Evolutionary conservation across 2,329 filamentous ascomycete species (phyloP).

Genomic region (Fusarium drepaniforme): DNA sequence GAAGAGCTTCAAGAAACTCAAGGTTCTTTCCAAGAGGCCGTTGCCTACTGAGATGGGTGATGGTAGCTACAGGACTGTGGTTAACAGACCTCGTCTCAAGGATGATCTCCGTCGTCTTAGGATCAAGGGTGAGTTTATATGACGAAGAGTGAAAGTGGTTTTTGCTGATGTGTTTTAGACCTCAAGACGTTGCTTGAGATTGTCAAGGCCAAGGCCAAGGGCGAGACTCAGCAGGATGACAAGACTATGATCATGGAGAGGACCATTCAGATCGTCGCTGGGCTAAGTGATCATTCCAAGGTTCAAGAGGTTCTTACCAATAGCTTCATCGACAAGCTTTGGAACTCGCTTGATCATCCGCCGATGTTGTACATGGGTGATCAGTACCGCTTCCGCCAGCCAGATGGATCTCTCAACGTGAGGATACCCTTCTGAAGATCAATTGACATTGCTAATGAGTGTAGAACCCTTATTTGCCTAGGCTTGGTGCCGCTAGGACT

Average conservation of each 20-base stretch:
- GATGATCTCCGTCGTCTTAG: constrained; percentile 41
- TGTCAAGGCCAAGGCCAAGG: constrained; percentile 72
- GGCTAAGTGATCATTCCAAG: constrained; percentile 72
- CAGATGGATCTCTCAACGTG: constrained; percentile 78
- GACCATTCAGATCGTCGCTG: constrained; percentile 76
- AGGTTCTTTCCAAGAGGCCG: constrained; percentile 67
- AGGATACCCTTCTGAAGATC: constrained; percentile 15
- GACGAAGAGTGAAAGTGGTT: background rate
- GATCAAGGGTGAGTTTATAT: constrained; percentile 20
- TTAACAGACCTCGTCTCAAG: constrained; percentile 56
- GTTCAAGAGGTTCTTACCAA: constrained; percentile 74
- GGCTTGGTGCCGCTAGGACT: constrained; percentile 75
- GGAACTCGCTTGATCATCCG: constrained; percentile 79
- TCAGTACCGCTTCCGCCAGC: constrained; percentile 73
- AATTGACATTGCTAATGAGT: background rate
- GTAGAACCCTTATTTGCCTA: constrained; percentile 73
- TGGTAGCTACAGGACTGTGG: constrained; percentile 66
- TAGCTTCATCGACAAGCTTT: constrained; percentile 75
- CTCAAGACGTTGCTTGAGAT: constrained; percentile 72
- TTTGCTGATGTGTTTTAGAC: constrained; percentile 57
- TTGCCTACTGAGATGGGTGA: constrained; percentile 73
- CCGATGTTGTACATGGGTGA: constrained; percentile 74
- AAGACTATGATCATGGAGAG: constrained; percentile 83
- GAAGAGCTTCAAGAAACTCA: constrained; percentile 48
- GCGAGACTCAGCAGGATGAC: constrained; percentile 75